Evolutionary conservation across 202 grass and related monocot genomes (phyloP).

Genomic region (Schoenoplectus tabernaemontani): DNA sequence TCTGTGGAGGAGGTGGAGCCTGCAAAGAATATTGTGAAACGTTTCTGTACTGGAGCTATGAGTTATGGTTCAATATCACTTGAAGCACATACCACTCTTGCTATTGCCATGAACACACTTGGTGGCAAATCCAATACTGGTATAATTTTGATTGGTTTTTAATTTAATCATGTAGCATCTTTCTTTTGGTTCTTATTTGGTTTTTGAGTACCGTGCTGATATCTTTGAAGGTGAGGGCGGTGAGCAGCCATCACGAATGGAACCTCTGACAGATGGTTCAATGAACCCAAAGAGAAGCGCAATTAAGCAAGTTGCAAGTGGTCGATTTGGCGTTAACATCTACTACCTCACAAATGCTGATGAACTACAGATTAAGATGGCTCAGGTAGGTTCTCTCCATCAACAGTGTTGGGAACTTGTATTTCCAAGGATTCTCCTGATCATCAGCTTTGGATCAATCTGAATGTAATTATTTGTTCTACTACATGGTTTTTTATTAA

Average conservation of each 20-base stretch:
- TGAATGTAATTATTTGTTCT: conserved; percentile 5
- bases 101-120: conserved; percentile 96
- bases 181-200: background rate
- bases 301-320: conserved; percentile 98
- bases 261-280: conserved; percentile 71
- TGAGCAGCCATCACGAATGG: conserved; percentile 91
- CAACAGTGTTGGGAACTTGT: background rate
- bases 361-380: conserved; percentile 99
- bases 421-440: background rate
- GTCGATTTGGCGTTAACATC: conserved; percentile 91
- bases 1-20: conserved; percentile 89
- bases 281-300: conserved; percentile 94
- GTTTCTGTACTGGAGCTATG: conserved; percentile 91
- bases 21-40: conserved; percentile 86
- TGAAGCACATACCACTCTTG: conserved; percentile 94
- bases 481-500: conserved; percentile 21
- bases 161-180: background rate
- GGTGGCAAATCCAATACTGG: conserved; percentile 99
- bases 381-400: conserved; percentile 54
- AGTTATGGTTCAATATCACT: conserved; percentile 99
- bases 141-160: conserved; percentile 27
- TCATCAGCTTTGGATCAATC: background rate
- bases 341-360: conserved; percentile 96
- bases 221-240: conserved; percentile 80
- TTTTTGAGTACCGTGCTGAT: background rate